Percentiles rank a stretch among this genome's conserved stretches.
These are phyloP conservation scores for Suhomyces anneliseae DNA, from an alignment of 1,139 yeast species.

Conservation along the genomic window DNA sequence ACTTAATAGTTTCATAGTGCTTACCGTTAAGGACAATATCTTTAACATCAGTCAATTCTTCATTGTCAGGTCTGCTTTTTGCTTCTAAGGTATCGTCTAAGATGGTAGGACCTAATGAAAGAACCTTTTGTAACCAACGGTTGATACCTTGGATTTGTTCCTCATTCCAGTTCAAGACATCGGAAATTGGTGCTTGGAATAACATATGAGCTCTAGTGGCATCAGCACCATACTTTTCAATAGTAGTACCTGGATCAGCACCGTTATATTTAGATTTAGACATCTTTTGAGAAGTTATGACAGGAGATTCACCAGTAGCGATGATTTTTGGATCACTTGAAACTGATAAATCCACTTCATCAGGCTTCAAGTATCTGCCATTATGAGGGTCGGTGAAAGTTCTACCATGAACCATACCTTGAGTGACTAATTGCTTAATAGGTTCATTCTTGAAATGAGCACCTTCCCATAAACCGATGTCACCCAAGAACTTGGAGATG, in stretches of 20 bases:
- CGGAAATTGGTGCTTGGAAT: conserved; percentile 90
- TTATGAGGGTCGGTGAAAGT: conserved; percentile 72
- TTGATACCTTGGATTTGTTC: conserved; percentile 81
- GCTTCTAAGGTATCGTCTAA: not conserved
- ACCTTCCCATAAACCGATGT: conserved; percentile 55
- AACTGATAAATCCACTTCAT: conserved; percentile 54
- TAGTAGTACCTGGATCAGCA: conserved; percentile 82
- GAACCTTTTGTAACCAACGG: conserved; percentile 75
- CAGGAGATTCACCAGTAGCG: conserved; percentile 52
- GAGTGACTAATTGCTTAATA: conserved; percentile 74
- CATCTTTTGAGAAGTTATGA: conserved; percentile 80
- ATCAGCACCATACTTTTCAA: conserved; percentile 84
- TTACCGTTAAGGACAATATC: conserved; percentile 26
- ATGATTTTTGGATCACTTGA: conserved; percentile 47
- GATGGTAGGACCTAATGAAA: conserved; percentile 27
- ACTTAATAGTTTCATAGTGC: conserved; percentile 14
- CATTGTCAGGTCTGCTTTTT: not conserved
- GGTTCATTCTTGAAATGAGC: conserved; percentile 66
- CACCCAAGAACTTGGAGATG: conserved; percentile 72
- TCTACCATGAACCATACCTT: conserved; percentile 97
- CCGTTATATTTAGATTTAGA: conserved; percentile 95
- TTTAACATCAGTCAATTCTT: not conserved
- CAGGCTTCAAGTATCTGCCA: conserved; percentile 75
- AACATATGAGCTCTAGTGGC: conserved; percentile 90
- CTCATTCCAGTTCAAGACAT: conserved; percentile 87